Evolutionary conservation across 2,329 filamentous ascomycete genomes (phyloP).

Genomic region (Paraphoma sp.): DNA sequence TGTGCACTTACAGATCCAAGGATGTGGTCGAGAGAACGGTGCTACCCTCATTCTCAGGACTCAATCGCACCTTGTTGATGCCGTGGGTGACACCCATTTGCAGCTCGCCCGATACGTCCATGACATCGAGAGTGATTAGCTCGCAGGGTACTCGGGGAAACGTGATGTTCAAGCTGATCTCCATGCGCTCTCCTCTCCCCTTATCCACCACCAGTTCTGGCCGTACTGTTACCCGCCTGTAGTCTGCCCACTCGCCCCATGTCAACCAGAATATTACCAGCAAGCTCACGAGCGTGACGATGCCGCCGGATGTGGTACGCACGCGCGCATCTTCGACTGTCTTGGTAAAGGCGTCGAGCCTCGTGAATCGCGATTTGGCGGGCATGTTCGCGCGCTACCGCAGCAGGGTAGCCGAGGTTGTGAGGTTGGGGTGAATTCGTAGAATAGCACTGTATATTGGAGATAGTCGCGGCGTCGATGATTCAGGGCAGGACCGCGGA

Average conservation of each 20-base stretch:
- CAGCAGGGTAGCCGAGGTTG: conserved; percentile 11
- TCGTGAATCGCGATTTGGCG: conserved; percentile 90
- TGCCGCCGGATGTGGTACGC: conserved; percentile 91
- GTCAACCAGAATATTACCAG: conserved; percentile 86
- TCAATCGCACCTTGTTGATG: conserved; percentile 86
- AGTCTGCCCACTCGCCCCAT: conserved; percentile 96
- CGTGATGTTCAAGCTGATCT: conserved; percentile 96
- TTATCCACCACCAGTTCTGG: conserved; percentile 97
- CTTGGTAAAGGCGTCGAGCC: conserved; percentile 98
- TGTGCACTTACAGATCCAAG: conserved; percentile 45
- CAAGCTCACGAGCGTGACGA: conserved; percentile 91
- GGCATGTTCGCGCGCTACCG: conserved; percentile 66
- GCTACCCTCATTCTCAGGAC: conserved; percentile 75
- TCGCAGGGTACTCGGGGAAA: conserved; percentile 95
- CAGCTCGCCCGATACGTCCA: conserved; percentile 98
- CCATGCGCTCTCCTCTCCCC: conserved; percentile 97
- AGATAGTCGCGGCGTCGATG: conserved; percentile 6
- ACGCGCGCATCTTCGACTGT: conserved; percentile 98
- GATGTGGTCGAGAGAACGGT: conserved; percentile 50
- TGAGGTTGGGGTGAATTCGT: not conserved
- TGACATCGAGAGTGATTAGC: conserved; percentile 93
- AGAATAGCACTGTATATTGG: not conserved
- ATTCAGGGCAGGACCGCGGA: conserved; percentile 18
- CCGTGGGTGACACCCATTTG: conserved; percentile 94
- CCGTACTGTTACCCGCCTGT: conserved; percentile 82